These are phyloP conservation scores for Pichiaceae sp. DNA, from an alignment of 1,139 yeast genomes.

Conservation along the genomic window DNA sequence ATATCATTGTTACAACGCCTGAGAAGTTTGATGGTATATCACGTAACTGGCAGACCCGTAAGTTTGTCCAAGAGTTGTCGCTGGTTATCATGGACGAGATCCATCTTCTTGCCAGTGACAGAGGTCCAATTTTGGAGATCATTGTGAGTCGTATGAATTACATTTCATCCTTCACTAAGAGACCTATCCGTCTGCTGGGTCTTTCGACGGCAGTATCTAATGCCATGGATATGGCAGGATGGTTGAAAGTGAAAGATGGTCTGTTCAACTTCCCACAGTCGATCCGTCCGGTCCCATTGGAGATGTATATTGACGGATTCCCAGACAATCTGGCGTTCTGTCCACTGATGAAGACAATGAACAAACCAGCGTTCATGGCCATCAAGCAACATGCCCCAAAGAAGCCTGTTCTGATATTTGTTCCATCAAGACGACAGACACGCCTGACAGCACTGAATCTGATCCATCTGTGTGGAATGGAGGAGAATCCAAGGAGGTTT, in stretches of 20 bases:
- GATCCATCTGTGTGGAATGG: conserved; percentile 91
- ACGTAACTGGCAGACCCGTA: conserved; percentile 95
- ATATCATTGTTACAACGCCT: conserved; percentile 92
- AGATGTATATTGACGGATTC: conserved; percentile 96
- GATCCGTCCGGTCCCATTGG: conserved; percentile 94
- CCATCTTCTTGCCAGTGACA: conserved; percentile 91
- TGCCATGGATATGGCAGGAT: conserved; percentile 96
- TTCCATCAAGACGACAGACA: conserved; percentile 95
- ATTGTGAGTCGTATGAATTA: conserved; percentile 98
- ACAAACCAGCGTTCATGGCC: conserved; percentile 94
- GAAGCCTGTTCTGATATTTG: conserved; percentile 90
- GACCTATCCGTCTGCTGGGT: conserved; percentile 77
- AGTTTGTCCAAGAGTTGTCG: conserved; percentile 85
- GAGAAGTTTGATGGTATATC: conserved; percentile 98
- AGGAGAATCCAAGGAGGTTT: conserved; percentile 85
- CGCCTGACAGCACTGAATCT: conserved; percentile 89
- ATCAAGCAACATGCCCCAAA: conserved; percentile 90
- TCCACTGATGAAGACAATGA: conserved; percentile 97
- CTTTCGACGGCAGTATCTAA: conserved; percentile 97
- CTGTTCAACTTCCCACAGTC: conserved; percentile 90
- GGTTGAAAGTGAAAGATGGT: conserved; percentile 90
- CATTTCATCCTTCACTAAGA: conserved; percentile 66
- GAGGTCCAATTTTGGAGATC: conserved; percentile 97
- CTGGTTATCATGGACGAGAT: conserved; percentile 97
- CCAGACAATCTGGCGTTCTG: conserved; percentile 92